phyloP scores from a whole-genome alignment of 1,284 basidiomycete species.

The Fomes fomentarius region DNA sequence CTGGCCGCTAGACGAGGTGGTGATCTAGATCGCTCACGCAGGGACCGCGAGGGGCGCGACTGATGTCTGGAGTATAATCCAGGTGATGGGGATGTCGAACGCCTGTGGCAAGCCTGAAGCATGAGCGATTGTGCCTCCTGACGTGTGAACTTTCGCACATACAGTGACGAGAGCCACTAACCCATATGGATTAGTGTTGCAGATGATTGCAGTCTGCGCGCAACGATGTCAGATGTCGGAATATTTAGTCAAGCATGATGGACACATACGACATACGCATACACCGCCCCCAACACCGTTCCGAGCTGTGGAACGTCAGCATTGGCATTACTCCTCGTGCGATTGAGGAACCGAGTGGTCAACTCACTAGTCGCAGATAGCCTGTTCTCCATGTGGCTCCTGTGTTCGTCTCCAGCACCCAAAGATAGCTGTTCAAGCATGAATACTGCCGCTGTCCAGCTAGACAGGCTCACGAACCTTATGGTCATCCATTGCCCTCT shows the following conservation, averaged over 20 bases:
- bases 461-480: slow-evolving; percentile 27
- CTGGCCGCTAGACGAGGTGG: neutral
- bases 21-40: slow-evolving; percentile 36
- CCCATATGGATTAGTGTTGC: slow-evolving; percentile 46
- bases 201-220: slow-evolving; percentile 44
- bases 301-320: slow-evolving; percentile 34
- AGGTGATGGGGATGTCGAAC: slow-evolving; percentile 50
- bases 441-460: neutral
- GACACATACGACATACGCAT: slow-evolving; percentile 47
- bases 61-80: slow-evolving; percentile 45
- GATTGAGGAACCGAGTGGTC: no score
- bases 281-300: slow-evolving; percentile 48
- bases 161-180: slow-evolving; percentile 47
- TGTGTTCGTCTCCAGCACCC: slow-evolving; percentile 55
- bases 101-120: slow-evolving; percentile 29
- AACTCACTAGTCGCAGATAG: slow-evolving; percentile 48
- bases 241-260: neutral
- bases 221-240: neutral
- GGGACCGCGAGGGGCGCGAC: slow-evolving; percentile 49
- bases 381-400: slow-evolving; percentile 54
- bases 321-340: neutral
- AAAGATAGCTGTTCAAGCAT: slow-evolving; percentile 39
- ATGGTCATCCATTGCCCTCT: slow-evolving; percentile 56
- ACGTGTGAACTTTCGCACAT: slow-evolving; percentile 14
- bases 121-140: neutral